These are phyloP conservation scores for Colletotrichum caudatum DNA, from an alignment of 2,329 filamentous ascomycete species.

Conservation along the genomic window DNA sequence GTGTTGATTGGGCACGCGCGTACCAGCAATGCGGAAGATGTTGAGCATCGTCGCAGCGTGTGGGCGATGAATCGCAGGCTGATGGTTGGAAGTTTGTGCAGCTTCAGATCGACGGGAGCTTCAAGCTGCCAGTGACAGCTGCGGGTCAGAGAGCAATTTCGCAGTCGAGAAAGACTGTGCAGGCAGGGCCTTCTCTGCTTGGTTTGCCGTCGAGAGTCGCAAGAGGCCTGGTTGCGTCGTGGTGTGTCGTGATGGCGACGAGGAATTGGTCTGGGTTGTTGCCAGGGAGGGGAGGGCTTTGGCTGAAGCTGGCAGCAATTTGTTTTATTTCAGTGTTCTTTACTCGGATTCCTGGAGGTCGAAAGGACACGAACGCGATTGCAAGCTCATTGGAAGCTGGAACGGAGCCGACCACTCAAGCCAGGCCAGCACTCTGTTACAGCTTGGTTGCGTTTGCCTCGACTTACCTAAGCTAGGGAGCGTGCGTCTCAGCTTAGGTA, in stretches of 20 bases:
- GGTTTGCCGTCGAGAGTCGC: constrained; percentile 20
- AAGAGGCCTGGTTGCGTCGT: neutral
- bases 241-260: constrained; percentile 14
- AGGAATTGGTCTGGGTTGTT: constrained; percentile 3
- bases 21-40: constrained; percentile 69
- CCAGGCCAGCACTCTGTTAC: constrained; percentile 15
- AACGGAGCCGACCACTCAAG: constrained; percentile 25
- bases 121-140: constrained; percentile 38
- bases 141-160: neutral
- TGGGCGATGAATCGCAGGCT: constrained; percentile 16
- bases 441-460: neutral
- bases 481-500: neutral
- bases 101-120: constrained; percentile 33
- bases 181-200: neutral
- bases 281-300: constrained; percentile 28
- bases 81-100: neutral
- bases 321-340: constrained; percentile 6
- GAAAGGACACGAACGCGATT: constrained; percentile 47
- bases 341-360: constrained; percentile 28
- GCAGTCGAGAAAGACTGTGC: constrained; percentile 8
- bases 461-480: constrained; percentile 7
- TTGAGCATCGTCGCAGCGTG: constrained; percentile 62
- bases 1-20: constrained; percentile 47
- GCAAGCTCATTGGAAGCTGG: constrained; percentile 44
- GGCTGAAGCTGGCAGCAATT: constrained; percentile 23